Evolutionary conservation across 345 rosid genomes (phyloP).

Genomic region (Boechera retrofracta): DNA sequence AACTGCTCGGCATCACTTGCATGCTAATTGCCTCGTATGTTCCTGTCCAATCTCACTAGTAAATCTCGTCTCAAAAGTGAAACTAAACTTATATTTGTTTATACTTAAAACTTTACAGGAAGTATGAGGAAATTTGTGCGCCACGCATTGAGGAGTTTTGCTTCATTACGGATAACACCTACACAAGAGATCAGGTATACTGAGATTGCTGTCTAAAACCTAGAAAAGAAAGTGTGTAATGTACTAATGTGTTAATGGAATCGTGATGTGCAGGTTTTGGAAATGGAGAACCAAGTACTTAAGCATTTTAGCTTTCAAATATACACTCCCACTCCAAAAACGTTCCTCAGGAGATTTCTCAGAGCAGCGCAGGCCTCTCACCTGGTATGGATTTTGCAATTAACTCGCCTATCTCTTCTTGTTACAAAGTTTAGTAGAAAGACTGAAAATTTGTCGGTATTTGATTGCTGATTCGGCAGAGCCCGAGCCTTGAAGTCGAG

Average conservation of each 20-base stretch:
- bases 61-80: background rate
- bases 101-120: conserved; percentile 53
- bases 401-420: conserved; percentile 6
- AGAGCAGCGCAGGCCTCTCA: conserved; percentile 87
- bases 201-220: conserved; percentile 19
- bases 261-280: conserved; percentile 59
- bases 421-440: conserved; percentile 21
- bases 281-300: conserved; percentile 74
- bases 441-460: conserved; percentile 29
- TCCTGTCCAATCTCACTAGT: conserved; percentile 23
- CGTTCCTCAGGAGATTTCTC: conserved; percentile 89
- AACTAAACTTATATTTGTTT: conserved; percentile 17
- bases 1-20: conserved; percentile 96
- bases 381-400: conserved; percentile 53
- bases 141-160: conserved; percentile 94
- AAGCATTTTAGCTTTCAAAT: conserved; percentile 72
- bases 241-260: conserved; percentile 20
- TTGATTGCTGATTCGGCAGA: conserved; percentile 54
- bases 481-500: conserved; percentile 71
- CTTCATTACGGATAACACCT: conserved; percentile 94
- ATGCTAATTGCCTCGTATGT: conserved; percentile 95
- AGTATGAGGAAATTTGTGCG: conserved; percentile 90
- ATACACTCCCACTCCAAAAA: conserved; percentile 78
- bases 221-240: conserved; percentile 10
- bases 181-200: conserved; percentile 72